Conservation (phyloP, 768 basidiomycete species). For the Trametes meyenii region DNA sequence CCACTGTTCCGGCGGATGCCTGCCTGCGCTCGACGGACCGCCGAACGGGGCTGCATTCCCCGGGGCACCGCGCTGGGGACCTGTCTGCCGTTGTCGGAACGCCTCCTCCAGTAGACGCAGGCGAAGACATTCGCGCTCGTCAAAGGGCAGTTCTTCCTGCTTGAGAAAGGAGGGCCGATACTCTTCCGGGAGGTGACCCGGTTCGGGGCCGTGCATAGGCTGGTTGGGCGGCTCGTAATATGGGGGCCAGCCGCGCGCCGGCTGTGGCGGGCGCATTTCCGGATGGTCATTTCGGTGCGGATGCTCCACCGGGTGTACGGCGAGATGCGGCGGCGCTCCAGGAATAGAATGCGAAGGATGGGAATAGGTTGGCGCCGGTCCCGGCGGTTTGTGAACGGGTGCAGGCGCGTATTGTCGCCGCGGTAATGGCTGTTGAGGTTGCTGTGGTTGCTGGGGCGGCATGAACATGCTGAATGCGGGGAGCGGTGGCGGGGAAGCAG, state of each 20-base stretch:
- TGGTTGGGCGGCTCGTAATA: neutral
- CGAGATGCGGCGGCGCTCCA: neutral
- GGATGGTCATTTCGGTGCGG: neutral
- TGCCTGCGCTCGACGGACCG: slow-evolving; percentile 3
- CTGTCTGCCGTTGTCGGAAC: slow-evolving; percentile 10
- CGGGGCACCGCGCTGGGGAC: neutral
- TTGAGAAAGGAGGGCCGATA: slow-evolving; percentile 18
- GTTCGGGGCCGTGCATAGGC: neutral
- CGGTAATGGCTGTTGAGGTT: neutral
- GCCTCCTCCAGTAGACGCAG: slow-evolving; percentile 21
- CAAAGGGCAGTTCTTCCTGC: slow-evolving; percentile 5
- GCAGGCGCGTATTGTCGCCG: neutral
- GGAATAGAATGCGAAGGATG: neutral
- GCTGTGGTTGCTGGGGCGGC: slow-evolving; percentile 6
- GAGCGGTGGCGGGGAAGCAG: slow-evolving; percentile 20
- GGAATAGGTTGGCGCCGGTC: neutral
- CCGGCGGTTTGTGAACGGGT: slow-evolving; percentile 10
- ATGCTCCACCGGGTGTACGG: neutral
- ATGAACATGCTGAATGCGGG: slow-evolving; percentile 17
- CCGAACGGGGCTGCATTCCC: neutral
- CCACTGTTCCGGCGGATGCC: slow-evolving; percentile 14
- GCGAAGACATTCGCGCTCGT: slow-evolving; percentile 21
- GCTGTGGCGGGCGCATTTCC: neutral
- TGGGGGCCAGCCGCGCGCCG: neutral
- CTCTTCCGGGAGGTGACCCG: slow-evolving; percentile 1